Conservation (phyloP, 306 rosid genomes). For the Gillenia trifoliata region DNA sequence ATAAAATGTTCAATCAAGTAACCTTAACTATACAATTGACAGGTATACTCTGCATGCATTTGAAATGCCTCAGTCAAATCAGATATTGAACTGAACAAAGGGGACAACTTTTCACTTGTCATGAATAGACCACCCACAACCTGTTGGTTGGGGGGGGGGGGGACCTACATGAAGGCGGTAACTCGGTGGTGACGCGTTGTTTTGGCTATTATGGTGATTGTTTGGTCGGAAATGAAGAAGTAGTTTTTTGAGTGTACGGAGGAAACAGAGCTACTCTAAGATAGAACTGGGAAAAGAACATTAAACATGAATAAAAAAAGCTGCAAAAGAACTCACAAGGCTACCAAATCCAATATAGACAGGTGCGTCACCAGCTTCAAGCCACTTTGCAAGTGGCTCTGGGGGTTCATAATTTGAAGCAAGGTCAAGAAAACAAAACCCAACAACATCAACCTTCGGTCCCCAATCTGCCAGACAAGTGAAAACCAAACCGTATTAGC, state of each 20-base stretch:
- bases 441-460: conserved; percentile 78
- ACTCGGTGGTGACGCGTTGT: background rate
- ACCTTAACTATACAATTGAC: background rate
- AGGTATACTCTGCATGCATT: background rate
- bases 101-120: background rate
- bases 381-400: conserved; percentile 65
- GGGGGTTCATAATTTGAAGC: conserved; percentile 88
- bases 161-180: background rate
- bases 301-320: background rate
- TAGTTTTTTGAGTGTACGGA: background rate
- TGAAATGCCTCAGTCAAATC: background rate
- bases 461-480: conserved; percentile 84
- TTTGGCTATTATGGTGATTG: background rate
- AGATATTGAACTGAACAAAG: background rate
- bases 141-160: background rate
- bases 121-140: background rate
- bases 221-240: background rate
- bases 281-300: background rate
- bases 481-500: conserved; percentile 15
- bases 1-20: background rate
- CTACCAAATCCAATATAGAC: conserved; percentile 94
- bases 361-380: conserved; percentile 64
- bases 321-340: conserved; percentile 63
- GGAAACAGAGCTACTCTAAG: background rate
- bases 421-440: conserved; percentile 97